A percentile compares a stretch with the other conserved stretches of the same genome.
Conservation (phyloP, 805 yeast species). For the Dipodascopsis tothii region DNA sequence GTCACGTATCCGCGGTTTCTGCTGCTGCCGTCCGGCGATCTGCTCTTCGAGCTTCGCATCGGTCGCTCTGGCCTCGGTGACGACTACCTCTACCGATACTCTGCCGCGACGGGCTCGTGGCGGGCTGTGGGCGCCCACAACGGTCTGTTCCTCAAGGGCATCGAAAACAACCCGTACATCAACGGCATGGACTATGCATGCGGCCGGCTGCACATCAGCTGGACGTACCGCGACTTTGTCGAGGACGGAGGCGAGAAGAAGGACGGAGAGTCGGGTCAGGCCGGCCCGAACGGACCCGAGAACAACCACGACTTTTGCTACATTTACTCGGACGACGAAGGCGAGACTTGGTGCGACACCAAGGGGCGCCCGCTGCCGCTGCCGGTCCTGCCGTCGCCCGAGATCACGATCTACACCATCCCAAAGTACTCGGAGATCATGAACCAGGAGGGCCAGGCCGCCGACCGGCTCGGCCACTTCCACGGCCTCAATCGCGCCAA, state of each 20-base stretch:
- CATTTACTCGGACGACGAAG: conserved; percentile 24
- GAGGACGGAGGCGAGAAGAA: conserved; percentile 20
- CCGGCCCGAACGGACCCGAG: conserved; percentile 27
- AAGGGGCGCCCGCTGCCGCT: conserved; percentile 3
- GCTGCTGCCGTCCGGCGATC: conserved; percentile 17
- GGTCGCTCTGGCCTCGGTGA: conserved; percentile 26
- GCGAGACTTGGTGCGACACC: conserved; percentile 21
- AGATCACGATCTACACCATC: conserved; percentile 6
- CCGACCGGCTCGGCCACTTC: conserved; percentile 15
- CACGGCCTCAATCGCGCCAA: conserved; percentile 23
- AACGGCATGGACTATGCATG: conserved; percentile 21
- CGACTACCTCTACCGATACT: conserved; percentile 19
- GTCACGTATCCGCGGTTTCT: conserved; percentile 24
- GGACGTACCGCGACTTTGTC: conserved; percentile 25
- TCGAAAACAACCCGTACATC: conserved; percentile 23
- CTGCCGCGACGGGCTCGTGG: conserved; percentile 10
- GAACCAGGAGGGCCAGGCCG: conserved; percentile 26
- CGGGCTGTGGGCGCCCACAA: conserved; percentile 7
- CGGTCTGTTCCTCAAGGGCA: conserved; percentile 20
- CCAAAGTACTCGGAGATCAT: conserved; percentile 25
- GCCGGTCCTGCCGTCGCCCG: conserved; percentile 19
- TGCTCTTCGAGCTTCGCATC: conserved; percentile 18
- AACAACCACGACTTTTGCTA: conserved; percentile 25
- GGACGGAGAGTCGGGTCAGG: conserved; percentile 16
- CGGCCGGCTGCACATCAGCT: conserved; percentile 17